Evolutionary conservation across 2,329 filamentous ascomycete genomes (phyloP).

Genomic region (Penicillium brasilianum): DNA sequence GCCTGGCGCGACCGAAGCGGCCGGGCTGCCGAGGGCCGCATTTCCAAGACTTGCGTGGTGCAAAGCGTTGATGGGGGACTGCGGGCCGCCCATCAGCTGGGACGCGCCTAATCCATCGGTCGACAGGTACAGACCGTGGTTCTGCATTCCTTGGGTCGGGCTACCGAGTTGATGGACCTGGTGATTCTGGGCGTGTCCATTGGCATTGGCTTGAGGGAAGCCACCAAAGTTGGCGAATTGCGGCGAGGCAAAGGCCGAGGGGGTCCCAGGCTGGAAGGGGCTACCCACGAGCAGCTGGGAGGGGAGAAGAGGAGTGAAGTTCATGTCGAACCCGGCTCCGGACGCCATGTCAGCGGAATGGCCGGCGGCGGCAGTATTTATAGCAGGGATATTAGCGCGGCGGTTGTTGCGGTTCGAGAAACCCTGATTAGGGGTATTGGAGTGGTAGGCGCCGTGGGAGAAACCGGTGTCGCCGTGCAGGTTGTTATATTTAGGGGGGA

Average conservation of each 20-base stretch:
- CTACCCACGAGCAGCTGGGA: constrained; percentile 94
- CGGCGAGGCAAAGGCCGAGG: constrained; percentile 84
- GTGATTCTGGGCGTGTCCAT: constrained; percentile 60
- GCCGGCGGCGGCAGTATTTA: constrained; percentile 77
- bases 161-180: constrained; percentile 69
- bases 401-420: constrained; percentile 88
- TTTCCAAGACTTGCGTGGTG: constrained; percentile 60
- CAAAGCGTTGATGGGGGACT: constrained; percentile 83
- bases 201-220: constrained; percentile 68
- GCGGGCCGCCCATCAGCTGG: constrained; percentile 78
- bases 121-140: constrained; percentile 82
- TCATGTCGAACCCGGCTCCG: constrained; percentile 92
- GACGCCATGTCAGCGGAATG: constrained; percentile 76
- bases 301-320: constrained; percentile 93
- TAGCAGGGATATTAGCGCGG: constrained; percentile 81
- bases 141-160: constrained; percentile 72
- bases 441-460: constrained; percentile 89
- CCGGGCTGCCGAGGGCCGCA: constrained; percentile 66
- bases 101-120: constrained; percentile 81
- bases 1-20: constrained; percentile 76
- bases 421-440: constrained; percentile 71
- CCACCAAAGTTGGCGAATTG: constrained; percentile 85
- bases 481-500: constrained; percentile 69
- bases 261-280: constrained; percentile 94
- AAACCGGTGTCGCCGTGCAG: constrained; percentile 74